Base-by-base conservation (phyloP, 1,139 yeast genomes). In the Kurtzmaniella quercitrusa region DNA sequence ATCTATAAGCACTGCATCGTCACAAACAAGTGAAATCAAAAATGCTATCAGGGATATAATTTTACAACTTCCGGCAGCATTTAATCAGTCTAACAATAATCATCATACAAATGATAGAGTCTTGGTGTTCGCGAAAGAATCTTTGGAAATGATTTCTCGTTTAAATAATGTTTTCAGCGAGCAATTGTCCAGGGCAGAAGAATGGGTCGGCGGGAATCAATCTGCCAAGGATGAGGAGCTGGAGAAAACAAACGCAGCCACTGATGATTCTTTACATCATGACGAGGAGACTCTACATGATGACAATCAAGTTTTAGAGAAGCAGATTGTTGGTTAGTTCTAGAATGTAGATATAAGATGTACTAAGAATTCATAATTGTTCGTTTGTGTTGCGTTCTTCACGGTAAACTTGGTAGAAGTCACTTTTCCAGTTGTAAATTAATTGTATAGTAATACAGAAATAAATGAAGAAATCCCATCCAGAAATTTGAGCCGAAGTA, bases 141-240 rank as follows among this genome's bases (percentile, higher is more conserved):
- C 95, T 0, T 69, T 93, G 44, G 95, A 86, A 39, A 89, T 91
- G 91, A 84, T 93, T 39, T 75, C 85, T 38, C 85, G 85, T 48
- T 82, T 93, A 29, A 89, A 90, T 49, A 76, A 75, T 41, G 91
- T 90, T 9, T 90, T 94, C 50, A 91, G 85, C 58, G 91, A 85
- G 37, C 90, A 91, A 44, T 69, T 93, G 47, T 85, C 79, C 41
- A 81, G 82, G 51, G 96, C 96, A 1, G 97, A 91, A 59, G 68
- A 72, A 29, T 91, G 97, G 97, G 79, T 81, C 7, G 79, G 73
- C 34, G 75, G 75, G 12, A 77, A 69, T 8, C 34, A 40, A 16
- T 41, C 37, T 34, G 21, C 21, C 23, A 31, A 33, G 11, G 16
- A n/a, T n/a, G n/a, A 21, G 19, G 33, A 37, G 19, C 39, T 31